Percentiles rank a stretch among this genome's conserved stretches.
These are phyloP conservation scores for Trametes maxima DNA, from an alignment of 768 basidiomycete species.

Conservation along the genomic window DNA sequence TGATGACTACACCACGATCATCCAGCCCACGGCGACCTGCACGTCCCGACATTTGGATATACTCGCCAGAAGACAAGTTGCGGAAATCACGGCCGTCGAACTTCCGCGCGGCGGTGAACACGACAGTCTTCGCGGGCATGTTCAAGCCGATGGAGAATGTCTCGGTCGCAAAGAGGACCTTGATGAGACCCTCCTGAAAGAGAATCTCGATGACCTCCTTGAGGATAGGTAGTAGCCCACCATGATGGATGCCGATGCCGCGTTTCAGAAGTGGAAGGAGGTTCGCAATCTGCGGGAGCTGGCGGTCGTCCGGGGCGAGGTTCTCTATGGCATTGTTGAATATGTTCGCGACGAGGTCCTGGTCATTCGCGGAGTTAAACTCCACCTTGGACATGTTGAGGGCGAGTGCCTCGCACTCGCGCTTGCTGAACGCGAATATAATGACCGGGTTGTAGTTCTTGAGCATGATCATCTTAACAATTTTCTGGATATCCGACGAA, in stretches of 20 bases:
- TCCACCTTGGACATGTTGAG: constrained; percentile 93
- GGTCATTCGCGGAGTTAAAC: constrained; percentile 92
- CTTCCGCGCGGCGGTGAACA: constrained; percentile 94
- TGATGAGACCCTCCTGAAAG: constrained; percentile 97
- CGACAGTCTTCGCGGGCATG: constrained; percentile 99
- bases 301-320: constrained; percentile 82
- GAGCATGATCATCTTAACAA: constrained; percentile 97
- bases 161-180: constrained; percentile 97
- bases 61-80: constrained; percentile 92
- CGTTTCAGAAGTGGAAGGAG: constrained; percentile 91
- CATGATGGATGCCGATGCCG: constrained; percentile 98
- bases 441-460: constrained; percentile 99
- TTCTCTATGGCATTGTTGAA: constrained; percentile 95
- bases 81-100: constrained; percentile 96
- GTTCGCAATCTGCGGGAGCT: constrained; percentile 91
- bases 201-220: constrained; percentile 99
- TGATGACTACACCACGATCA: constrained; percentile 98
- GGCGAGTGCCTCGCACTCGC: constrained; percentile 94
- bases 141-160: constrained; percentile 98
- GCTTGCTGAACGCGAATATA: constrained; percentile 97
- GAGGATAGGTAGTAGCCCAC: constrained; percentile 93
- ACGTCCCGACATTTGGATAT: constrained; percentile 99
- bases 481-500: constrained; percentile 92
- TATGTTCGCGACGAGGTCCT: constrained; percentile 81
- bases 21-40: constrained; percentile 96